phyloP scores from a whole-genome alignment of 805 yeast species.

The Komagataella pseudopastoris region DNA sequence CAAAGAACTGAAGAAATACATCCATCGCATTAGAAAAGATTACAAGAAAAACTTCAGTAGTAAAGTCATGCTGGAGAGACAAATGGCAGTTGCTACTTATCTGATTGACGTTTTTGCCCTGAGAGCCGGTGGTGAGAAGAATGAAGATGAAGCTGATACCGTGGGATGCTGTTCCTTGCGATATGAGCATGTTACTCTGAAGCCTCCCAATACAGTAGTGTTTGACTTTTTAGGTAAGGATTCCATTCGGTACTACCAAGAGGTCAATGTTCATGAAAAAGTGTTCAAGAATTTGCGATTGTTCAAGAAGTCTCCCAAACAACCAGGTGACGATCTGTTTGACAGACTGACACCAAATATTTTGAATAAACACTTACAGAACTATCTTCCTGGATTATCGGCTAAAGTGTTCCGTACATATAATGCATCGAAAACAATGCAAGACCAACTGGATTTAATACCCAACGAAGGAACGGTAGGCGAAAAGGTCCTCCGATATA shows the following conservation, averaged over 20 bases:
- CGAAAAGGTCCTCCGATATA: slow-evolving; percentile 76
- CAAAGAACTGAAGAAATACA: slow-evolving; percentile 62
- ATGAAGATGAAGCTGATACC: slow-evolving; percentile 96
- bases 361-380: slow-evolving; percentile 77
- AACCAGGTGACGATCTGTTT: slow-evolving; percentile 84
- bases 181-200: slow-evolving; percentile 75
- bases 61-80: slow-evolving; percentile 72
- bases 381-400: slow-evolving; percentile 83
- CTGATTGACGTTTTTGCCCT: slow-evolving; percentile 85
- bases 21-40: slow-evolving; percentile 62
- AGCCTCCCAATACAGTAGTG: slow-evolving; percentile 74
- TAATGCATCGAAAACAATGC: slow-evolving; percentile 95
- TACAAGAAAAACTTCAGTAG: slow-evolving; percentile 60
- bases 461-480: slow-evolving; percentile 78
- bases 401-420: slow-evolving; percentile 97
- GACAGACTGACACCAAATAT: slow-evolving; percentile 79
- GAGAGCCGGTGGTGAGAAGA: slow-evolving; percentile 97
- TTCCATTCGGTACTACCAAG: slow-evolving; percentile 83
- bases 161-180: slow-evolving; percentile 95
- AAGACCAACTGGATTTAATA: slow-evolving; percentile 78
- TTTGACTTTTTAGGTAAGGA: slow-evolving; percentile 95
- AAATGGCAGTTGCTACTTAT: slow-evolving; percentile 88
- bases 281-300: slow-evolving; percentile 81
- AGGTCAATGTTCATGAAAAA: slow-evolving; percentile 83
- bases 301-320: slow-evolving; percentile 81